Conservation (phyloP, 768 basidiomycete genomes). For the Suillus ampliporus region DNA sequence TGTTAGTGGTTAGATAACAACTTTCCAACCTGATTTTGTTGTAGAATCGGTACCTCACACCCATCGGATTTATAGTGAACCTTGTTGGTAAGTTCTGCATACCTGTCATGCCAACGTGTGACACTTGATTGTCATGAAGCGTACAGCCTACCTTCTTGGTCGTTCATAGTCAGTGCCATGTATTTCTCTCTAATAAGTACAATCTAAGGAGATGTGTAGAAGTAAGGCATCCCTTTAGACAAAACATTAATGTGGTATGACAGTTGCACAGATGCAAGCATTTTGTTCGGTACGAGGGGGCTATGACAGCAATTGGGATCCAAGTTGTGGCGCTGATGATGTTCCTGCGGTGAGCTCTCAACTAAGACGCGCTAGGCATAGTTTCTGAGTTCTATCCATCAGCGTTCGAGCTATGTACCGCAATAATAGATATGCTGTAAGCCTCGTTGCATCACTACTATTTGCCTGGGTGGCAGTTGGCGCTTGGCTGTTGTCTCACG, state of each 20-base stretch:
- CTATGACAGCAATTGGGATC: constrained; percentile 48
- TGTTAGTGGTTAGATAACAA: constrained; percentile 12
- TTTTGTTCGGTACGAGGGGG: constrained; percentile 57
- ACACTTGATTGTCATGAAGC: constrained; percentile 13
- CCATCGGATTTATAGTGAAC: constrained; percentile 65
- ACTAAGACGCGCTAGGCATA: neutral
- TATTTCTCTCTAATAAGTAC: neutral
- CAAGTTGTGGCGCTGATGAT: constrained; percentile 47
- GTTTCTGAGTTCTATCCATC: constrained; percentile 1
- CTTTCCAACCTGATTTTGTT: constrained; percentile 22
- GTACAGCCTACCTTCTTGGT: constrained; percentile 21
- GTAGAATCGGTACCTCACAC: constrained; percentile 69
- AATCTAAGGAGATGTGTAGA: neutral
- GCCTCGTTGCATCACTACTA: constrained; percentile 36
- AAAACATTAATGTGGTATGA: constrained; percentile 1
- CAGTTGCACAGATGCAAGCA: constrained; percentile 41
- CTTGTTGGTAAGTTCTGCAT: constrained; percentile 39
- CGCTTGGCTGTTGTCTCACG: constrained; percentile 58
- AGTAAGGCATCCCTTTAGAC: constrained; percentile 10
- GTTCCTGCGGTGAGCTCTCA: constrained; percentile 44
- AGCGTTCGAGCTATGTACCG: constrained; percentile 27
- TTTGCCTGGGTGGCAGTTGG: constrained; percentile 52
- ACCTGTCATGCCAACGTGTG: too few species aligned
- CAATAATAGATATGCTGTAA: constrained; percentile 16
- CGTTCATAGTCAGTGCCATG: neutral